phyloP scores from a whole-genome alignment of 176 grass and related monocot species.

The Melocanna baccifera region DNA sequence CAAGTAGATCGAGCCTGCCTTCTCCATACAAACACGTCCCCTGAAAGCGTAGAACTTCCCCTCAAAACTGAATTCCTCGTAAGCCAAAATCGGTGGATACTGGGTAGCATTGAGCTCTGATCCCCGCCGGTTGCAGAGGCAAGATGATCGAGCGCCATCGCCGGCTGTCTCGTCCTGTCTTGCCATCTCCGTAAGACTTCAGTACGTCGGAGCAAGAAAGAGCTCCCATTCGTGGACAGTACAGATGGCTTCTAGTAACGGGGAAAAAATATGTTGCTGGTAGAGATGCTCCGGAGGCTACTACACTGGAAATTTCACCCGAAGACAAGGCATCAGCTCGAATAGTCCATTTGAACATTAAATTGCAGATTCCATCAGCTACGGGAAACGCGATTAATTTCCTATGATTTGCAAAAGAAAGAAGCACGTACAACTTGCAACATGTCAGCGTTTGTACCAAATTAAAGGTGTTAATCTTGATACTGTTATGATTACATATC shows the following conservation, averaged over 20 bases:
- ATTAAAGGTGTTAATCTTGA: background rate
- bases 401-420: background rate
- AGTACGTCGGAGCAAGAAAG: too few relatives aligned
- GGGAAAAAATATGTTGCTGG: background rate
- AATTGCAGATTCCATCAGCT: background rate
- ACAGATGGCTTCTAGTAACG: too few relatives aligned
- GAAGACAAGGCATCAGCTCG: background rate
- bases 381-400: background rate
- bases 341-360: background rate
- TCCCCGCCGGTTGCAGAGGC: background rate
- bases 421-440: background rate
- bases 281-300: background rate
- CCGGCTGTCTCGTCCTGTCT: too few relatives aligned
- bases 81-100: too few relatives aligned
- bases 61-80: too few relatives aligned
- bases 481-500: too few relatives aligned
- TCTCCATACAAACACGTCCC: background rate
- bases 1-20: background rate
- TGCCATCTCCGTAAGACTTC: too few relatives aligned
- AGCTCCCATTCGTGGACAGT: too few relatives aligned
- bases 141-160: background rate
- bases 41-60: too few relatives aligned
- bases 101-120: too few relatives aligned
- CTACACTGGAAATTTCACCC: background rate
- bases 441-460: background rate